phyloP scores from a whole-genome alignment of 768 basidiomycete genomes.

The Tylopilus vinaceipallidus region DNA sequence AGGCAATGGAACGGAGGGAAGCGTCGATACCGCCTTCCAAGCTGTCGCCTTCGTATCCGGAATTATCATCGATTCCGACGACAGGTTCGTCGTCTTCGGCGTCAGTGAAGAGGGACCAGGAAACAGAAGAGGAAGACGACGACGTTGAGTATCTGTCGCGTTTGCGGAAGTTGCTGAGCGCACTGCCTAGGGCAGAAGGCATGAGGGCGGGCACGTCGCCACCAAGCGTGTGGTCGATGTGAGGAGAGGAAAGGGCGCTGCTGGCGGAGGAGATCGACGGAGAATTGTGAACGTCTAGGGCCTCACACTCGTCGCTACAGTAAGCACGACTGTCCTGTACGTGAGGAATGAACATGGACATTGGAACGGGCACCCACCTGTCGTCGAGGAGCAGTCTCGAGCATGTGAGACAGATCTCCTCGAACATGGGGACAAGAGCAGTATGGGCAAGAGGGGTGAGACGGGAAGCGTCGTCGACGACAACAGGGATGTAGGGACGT shows the following conservation, averaged over 20 bases:
- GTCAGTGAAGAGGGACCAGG: slow-evolving; percentile 65
- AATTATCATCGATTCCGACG: slow-evolving; percentile 35
- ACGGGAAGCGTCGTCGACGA: slow-evolving; percentile 2
- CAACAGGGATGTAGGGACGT: slow-evolving; percentile 17
- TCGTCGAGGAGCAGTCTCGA: slow-evolving; percentile 63
- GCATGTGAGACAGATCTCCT: slow-evolving; percentile 75
- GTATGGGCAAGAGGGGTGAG: not conserved
- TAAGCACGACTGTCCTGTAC: slow-evolving; percentile 54
- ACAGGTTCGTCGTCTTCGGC: slow-evolving; percentile 52
- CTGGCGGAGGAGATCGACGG: slow-evolving; percentile 65
- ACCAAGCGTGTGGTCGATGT: slow-evolving; percentile 49
- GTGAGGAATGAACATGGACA: slow-evolving; percentile 15
- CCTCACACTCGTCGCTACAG: slow-evolving; percentile 69
- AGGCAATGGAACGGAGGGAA: slow-evolving; percentile 42
- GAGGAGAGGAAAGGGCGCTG: slow-evolving; percentile 68
- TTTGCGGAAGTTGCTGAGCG: slow-evolving; percentile 43
- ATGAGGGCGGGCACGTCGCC: slow-evolving; percentile 69
- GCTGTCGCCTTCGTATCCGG: slow-evolving; percentile 29
- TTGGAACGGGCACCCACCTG: slow-evolving; percentile 44
- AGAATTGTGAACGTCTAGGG: slow-evolving; percentile 54
- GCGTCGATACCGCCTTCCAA: slow-evolving; percentile 38
- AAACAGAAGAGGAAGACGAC: slow-evolving; percentile 64
- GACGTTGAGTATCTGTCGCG: slow-evolving; percentile 54
- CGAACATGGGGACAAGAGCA: slow-evolving; percentile 53
- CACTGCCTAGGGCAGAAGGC: slow-evolving; percentile 53